Evolutionary conservation across 139 green algal genomes (phyloP).

Genomic region (Closterium sp.): DNA sequence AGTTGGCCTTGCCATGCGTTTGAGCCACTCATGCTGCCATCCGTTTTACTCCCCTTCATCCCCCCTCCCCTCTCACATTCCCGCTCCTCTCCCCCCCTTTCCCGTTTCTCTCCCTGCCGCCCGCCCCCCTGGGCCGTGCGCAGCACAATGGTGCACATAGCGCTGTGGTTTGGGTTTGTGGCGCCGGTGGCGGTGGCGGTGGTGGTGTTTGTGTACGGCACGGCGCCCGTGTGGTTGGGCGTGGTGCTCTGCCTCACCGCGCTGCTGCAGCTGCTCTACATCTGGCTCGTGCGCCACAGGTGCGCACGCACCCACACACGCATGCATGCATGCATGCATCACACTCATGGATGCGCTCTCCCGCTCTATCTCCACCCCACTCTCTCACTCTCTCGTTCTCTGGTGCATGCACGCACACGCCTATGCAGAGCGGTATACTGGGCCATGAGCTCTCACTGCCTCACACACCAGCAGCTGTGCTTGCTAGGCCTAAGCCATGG

Average conservation of each 20-base stretch:
- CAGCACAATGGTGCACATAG: conserved; percentile 27
- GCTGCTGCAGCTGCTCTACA: conserved; percentile 21
- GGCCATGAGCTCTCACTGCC: too few relatives aligned
- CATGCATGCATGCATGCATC: too few relatives aligned
- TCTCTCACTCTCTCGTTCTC: not conserved
- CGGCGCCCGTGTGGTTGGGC: not conserved
- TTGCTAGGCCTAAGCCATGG: not conserved
- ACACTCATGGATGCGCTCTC: not conserved
- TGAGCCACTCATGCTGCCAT: not conserved
- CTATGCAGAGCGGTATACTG: not conserved
- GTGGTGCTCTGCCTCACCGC: conserved; percentile 24
- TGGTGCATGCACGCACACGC: not conserved
- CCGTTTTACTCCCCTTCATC: too few relatives aligned
- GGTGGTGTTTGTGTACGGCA: not conserved
- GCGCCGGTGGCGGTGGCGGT: not conserved
- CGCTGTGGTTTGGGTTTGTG: conserved; percentile 30
- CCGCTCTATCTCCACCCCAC: not conserved
- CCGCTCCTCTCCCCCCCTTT: too few relatives aligned
- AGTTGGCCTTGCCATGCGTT: not conserved
- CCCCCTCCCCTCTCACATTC: too few relatives aligned
- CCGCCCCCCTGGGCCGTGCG: too few relatives aligned
- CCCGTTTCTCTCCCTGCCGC: too few relatives aligned
- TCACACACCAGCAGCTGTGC: not conserved
- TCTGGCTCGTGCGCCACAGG: conserved; percentile 32
- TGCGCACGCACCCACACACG: not conserved